phyloP scores from a whole-genome alignment of 495 filamentous ascomycete genomes.

The Aspergillus homomorphus region DNA sequence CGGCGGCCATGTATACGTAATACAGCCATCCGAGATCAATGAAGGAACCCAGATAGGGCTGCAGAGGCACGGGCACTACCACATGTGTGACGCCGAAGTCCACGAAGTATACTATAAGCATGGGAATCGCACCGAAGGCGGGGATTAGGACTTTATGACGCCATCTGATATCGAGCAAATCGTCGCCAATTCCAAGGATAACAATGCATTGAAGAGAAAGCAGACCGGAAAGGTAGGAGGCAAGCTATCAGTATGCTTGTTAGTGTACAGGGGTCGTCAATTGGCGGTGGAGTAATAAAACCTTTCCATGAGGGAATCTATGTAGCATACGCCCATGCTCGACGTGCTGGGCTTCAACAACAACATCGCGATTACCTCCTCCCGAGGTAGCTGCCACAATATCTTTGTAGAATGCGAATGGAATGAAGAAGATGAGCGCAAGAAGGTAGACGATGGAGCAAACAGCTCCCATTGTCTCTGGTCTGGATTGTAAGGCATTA shows the following conservation, averaged over 20 bases:
- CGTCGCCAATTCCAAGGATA: conserved; percentile 90
- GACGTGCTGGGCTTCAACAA: conserved; percentile 61
- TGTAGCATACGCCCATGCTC: conserved; percentile 80
- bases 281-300: conserved; percentile 25
- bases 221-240: conserved; percentile 91
- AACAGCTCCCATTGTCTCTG: conserved; percentile 96
- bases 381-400: conserved; percentile 95
- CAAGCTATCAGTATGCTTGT: conserved; percentile 56
- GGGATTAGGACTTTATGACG: conserved; percentile 98
- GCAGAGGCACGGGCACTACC: conserved; percentile 80
- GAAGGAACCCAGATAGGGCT: conserved; percentile 75
- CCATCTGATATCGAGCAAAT: conserved; percentile 98
- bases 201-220: conserved; percentile 85
- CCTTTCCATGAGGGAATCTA: conserved; percentile 91
- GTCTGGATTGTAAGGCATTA: conserved; percentile 45
- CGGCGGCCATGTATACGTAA: conserved; percentile 92
- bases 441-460: conserved; percentile 91
- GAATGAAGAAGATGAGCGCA: conserved; percentile 83
- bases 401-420: conserved; percentile 96
- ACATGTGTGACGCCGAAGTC: conserved; percentile 96
- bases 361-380: conserved; percentile 84
- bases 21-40: conserved; percentile 87
- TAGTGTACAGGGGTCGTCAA: neutral
- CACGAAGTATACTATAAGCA: conserved; percentile 96
- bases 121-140: conserved; percentile 86